Conservation (phyloP, 371 early-diverging fungal genomes). For the Rhizomucor miehei region DNA sequence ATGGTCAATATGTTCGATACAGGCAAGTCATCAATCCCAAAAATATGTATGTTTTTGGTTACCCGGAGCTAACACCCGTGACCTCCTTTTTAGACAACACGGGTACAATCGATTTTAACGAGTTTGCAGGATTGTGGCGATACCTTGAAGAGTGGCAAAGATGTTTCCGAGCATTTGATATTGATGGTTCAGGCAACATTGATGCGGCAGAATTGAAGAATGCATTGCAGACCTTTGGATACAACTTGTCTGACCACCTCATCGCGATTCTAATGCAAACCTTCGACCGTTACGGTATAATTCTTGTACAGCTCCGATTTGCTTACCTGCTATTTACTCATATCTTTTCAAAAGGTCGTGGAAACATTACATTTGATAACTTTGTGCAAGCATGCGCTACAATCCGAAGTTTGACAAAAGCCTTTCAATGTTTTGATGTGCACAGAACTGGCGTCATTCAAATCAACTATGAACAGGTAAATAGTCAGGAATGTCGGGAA, state of each 20-base stretch:
- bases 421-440: slow-evolving; percentile 73
- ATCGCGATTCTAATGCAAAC: slow-evolving; percentile 65
- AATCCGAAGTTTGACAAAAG: slow-evolving; percentile 71
- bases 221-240: slow-evolving; percentile 79
- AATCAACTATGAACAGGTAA: slow-evolving; percentile 73
- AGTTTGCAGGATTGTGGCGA: slow-evolving; percentile 76
- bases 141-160: slow-evolving; percentile 76
- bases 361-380: slow-evolving; percentile 75
- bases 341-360: slow-evolving; percentile 15
- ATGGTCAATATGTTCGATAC: slow-evolving; percentile 75
- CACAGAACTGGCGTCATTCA: slow-evolving; percentile 75
- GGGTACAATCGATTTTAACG: slow-evolving; percentile 75
- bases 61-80: background rate
- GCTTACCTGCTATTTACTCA: background rate
- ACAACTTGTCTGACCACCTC: slow-evolving; percentile 58
- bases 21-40: slow-evolving; percentile 27
- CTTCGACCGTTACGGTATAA: slow-evolving; percentile 74
- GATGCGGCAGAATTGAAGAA: slow-evolving; percentile 68
- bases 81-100: slow-evolving; percentile 31
- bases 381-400: slow-evolving; percentile 84
- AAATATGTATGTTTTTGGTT: background rate
- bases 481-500: background rate
- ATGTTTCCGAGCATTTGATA: slow-evolving; percentile 80
- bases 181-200: slow-evolving; percentile 76
- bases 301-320: too few species aligned